Conservation (phyloP, 495 filamentous ascomycete species). For the Xeromyces bisporus region DNA sequence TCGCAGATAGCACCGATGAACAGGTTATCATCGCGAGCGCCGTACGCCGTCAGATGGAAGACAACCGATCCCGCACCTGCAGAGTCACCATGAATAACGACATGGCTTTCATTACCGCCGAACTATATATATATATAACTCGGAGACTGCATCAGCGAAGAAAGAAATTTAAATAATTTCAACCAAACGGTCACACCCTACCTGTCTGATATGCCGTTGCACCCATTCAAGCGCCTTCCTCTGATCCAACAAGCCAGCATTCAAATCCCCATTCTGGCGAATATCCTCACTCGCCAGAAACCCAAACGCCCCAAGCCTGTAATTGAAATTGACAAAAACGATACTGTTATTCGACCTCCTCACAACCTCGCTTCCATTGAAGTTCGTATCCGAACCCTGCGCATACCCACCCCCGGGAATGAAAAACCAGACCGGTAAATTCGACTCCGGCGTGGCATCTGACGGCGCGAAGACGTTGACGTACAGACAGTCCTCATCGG, state of each 20-base stretch:
- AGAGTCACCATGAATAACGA: conserved; percentile 50
- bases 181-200: conserved; percentile 6
- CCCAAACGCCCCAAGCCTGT: conserved; percentile 54
- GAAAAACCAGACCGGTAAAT: conserved; percentile 51
- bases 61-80: conserved; percentile 50
- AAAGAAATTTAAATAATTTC: neutral
- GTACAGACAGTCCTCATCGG: conserved; percentile 55
- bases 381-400: conserved; percentile 42
- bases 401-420: conserved; percentile 60
- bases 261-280: conserved; percentile 34
- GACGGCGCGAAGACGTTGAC: conserved; percentile 47
- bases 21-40: conserved; percentile 30
- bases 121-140: conserved; percentile 26
- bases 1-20: conserved; percentile 46
- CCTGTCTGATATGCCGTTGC: conserved; percentile 33
- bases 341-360: conserved; percentile 32
- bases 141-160: neutral
- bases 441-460: conserved; percentile 30
- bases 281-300: conserved; percentile 49
- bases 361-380: conserved; percentile 43
- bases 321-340: conserved; percentile 58
- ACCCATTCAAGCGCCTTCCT: conserved; percentile 47
- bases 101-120: conserved; percentile 50
- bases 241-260: conserved; percentile 48
- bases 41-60: conserved; percentile 46